Evolutionary conservation across 139 green algal species (phyloP).

Genomic region (Haematococcus lacustris): DNA sequence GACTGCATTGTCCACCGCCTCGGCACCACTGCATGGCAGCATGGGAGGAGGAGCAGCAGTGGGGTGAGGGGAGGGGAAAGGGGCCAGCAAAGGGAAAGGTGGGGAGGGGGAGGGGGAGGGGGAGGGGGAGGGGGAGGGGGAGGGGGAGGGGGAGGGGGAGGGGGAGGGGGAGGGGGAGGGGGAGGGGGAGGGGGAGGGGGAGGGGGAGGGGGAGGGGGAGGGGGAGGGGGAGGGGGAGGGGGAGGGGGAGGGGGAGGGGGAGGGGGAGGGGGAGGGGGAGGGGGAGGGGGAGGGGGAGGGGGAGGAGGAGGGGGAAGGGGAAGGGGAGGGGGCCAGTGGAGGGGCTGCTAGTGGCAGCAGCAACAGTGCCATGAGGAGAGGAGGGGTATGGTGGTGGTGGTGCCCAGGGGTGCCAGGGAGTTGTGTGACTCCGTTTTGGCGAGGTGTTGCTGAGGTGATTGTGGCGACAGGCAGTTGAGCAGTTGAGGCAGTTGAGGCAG

Average conservation of each 20-base stretch:
- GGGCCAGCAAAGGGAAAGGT: neutral
- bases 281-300: no score
- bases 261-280: neutral
- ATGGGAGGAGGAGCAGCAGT: no score
- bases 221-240: no score
- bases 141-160: neutral
- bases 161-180: no score
- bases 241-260: neutral
- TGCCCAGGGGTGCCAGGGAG: no score
- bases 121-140: neutral
- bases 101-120: neutral
- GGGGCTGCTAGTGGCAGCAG: neutral
- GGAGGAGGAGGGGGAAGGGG: neutral
- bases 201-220: no score
- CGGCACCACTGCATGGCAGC: conserved; percentile 25
- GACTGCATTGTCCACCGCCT: conserved; percentile 81
- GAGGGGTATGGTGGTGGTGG: neutral
- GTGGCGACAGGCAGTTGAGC: no score
- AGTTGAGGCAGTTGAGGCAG: no score
- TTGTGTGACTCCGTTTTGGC: no score
- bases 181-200: no score
- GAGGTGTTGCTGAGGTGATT: no score
- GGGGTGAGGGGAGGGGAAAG: neutral
- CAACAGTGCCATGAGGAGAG: neutral
- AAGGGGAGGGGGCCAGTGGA: neutral